Evolutionary conservation across 129 eudicot genomes (phyloP).

Genomic region (Saussurea involucrata): DNA sequence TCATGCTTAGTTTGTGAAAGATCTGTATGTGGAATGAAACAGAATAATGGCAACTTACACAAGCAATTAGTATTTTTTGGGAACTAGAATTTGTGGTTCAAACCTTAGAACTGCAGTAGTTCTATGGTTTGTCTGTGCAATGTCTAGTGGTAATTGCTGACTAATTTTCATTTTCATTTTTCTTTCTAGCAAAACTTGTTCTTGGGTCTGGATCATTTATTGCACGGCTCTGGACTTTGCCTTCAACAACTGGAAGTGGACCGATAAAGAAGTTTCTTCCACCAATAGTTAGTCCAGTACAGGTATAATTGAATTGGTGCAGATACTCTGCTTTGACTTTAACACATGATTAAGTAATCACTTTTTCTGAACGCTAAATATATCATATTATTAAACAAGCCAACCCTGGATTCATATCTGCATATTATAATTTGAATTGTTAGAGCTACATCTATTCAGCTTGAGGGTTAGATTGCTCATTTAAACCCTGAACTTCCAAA

Average conservation of each 20-base stretch:
- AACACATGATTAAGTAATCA: background rate
- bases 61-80: background rate
- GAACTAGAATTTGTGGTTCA: background rate
- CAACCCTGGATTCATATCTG: background rate
- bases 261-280: slow-evolving; percentile 31
- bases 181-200: slow-evolving; percentile 64
- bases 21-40: background rate
- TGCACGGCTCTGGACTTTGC: slow-evolving; percentile 56
- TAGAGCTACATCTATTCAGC: background rate
- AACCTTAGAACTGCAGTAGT: background rate
- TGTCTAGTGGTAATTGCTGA: slow-evolving; percentile 2
- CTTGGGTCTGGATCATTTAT: slow-evolving; percentile 75
- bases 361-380: background rate
- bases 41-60: background rate
- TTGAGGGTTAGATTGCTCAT: background rate
- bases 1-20: background rate
- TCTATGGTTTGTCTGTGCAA: background rate
- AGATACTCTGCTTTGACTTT: background rate
- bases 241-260: slow-evolving; percentile 38
- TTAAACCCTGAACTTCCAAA: background rate
- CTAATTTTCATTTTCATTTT: slow-evolving; percentile 1
- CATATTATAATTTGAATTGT: background rate
- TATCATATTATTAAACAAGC: background rate
- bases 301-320: slow-evolving; percentile 42
- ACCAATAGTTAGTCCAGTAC: slow-evolving; percentile 71